Evolutionary conservation across 306 rosid species (phyloP).

Genomic region (Psophocarpus tetragonolobus): DNA sequence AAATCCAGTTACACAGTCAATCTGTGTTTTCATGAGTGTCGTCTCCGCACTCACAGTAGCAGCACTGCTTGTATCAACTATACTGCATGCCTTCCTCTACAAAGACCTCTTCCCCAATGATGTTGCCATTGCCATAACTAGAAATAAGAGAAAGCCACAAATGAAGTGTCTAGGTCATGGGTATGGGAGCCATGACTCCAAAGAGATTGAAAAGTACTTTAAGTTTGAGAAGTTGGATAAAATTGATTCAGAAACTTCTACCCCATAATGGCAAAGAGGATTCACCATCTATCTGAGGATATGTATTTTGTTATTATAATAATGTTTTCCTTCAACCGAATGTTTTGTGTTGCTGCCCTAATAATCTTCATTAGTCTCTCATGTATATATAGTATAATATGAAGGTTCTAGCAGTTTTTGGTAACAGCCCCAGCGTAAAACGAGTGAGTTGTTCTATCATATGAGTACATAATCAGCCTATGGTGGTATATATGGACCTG

Average conservation of each 20-base stretch:
- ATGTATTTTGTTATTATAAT: neutral
- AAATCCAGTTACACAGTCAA: constrained; percentile 46
- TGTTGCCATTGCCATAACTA: constrained; percentile 88
- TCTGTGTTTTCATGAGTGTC: constrained; percentile 51
- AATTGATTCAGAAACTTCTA: constrained; percentile 50
- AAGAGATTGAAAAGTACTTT: constrained; percentile 65
- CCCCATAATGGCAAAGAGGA: neutral
- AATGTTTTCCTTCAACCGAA: neutral
- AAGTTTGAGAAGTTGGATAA: constrained; percentile 49
- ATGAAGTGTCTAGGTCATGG: constrained; percentile 57
- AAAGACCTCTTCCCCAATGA: constrained; percentile 88
- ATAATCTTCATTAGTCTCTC: constrained; percentile 19
- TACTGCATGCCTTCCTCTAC: constrained; percentile 73
- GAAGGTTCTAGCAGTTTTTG: too few relatives aligned
- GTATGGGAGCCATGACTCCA: constrained; percentile 51
- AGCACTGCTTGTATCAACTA: constrained; percentile 56
- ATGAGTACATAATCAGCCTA: too few relatives aligned
- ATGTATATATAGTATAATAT: too few relatives aligned
- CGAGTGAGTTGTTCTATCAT: too few relatives aligned
- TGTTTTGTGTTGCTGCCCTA: neutral
- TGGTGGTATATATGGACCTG: too few relatives aligned
- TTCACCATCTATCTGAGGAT: neutral
- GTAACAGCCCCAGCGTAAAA: too few relatives aligned
- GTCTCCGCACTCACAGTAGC: constrained; percentile 54
- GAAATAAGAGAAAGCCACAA: constrained; percentile 53